Base-by-base conservation (phyloP, 352 stramenopile species). In the Aphanomyces stellatus region DNA sequence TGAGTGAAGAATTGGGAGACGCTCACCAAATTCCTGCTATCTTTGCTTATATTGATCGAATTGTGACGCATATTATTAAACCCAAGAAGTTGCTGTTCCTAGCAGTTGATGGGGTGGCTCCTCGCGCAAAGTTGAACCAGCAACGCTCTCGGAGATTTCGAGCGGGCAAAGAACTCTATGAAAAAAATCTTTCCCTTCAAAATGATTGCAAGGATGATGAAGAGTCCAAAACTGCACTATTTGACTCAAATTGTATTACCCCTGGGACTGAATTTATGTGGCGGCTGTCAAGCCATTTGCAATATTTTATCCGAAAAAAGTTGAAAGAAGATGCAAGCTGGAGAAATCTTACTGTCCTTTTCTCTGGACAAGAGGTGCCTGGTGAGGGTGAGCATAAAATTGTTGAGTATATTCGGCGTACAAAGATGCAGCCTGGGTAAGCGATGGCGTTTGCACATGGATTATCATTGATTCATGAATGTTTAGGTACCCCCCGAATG, bases 241-340 rank as follows among this genome's bases (percentile, higher is more conserved):
- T 99, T 77, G 97, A 99, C 82, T 98, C 88, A 49, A 99, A 99
- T 76, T 99, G 96, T 76, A 99, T 99, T 75, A 99, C 97, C 53
- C 97, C 97, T 0, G 97, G 97, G n/a, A 99, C 97, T 0, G 91
- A 98, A 77, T 99, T 99, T 74, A 96, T 99, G 81, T 81, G 90
- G 41, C 93, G 97, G 62, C 73, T 99, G n/a, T 93, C 84, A 61
- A 75, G 89, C 25, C 85, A 93, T 62, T 71, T 93, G 33, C 75
- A 91, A 22, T 95, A 97, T 70, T 98, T 98, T 69, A 95, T 98
- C 68, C 83, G 89, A 5, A 93, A 97, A 62, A 99, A 99, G 78
- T 95, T 99, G 62, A 90, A 96, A 56, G 93, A 74, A 3, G 96
- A 99, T 77, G 93, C 94, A 19, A 79, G 96, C 11, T 99, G 97